These are phyloP conservation scores for Mortierella polycephala DNA, from an alignment of 371 early-diverging fungal genomes.

Conservation along the genomic window DNA sequence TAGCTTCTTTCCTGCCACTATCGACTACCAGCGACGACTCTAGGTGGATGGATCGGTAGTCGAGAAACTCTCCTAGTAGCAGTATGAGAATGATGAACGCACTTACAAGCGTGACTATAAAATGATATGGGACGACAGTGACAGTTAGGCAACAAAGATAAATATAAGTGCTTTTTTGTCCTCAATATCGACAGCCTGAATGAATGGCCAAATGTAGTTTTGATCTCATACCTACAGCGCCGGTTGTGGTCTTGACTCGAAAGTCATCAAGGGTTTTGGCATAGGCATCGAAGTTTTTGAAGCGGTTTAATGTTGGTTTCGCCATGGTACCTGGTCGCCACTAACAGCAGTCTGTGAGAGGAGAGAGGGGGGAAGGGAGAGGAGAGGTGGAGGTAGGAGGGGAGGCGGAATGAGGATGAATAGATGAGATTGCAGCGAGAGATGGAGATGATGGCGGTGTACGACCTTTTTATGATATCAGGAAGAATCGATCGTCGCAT, in stretches of 20 bases:
- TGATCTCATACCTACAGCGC: constrained; percentile 74
- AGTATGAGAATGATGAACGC: constrained; percentile 78
- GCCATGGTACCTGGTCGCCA: constrained; percentile 16
- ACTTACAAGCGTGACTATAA: constrained; percentile 83
- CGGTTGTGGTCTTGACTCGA: constrained; percentile 86
- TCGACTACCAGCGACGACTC: constrained; percentile 88
- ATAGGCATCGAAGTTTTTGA: constrained; percentile 89
- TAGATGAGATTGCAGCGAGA: not conserved
- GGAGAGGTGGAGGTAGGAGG: constrained; percentile 1
- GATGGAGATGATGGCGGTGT: not conserved
- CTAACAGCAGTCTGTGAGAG: constrained; percentile 2
- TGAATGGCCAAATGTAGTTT: not conserved
- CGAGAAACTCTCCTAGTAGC: constrained; percentile 82
- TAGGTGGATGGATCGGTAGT: constrained; percentile 76
- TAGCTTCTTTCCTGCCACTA: constrained; percentile 85
- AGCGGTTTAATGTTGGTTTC: constrained; percentile 52
- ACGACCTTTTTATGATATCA: not conserved
- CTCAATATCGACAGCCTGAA: not conserved
- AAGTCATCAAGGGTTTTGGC: constrained; percentile 98
- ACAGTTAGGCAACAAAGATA: not conserved
- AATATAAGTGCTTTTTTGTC: not conserved
- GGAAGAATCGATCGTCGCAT: constrained; percentile 26
- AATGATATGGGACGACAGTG: not conserved
- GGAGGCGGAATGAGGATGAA: not conserved
- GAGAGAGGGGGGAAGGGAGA: not conserved